These are phyloP conservation scores for Hypoxylon sp. DNA, from an alignment of 2,329 filamentous ascomycete species.

Conservation along the genomic window DNA sequence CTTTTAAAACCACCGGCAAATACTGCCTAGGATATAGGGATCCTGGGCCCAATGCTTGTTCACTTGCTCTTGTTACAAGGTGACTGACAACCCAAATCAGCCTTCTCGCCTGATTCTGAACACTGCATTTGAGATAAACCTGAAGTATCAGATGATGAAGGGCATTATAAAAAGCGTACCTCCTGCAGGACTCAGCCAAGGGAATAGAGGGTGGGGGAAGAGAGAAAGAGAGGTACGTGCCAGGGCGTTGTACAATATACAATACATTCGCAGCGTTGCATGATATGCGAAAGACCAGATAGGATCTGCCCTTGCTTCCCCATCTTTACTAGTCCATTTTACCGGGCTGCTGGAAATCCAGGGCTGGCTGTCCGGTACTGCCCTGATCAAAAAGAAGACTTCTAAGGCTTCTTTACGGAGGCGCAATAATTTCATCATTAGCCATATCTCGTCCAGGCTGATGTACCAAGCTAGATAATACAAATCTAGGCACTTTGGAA, in stretches of 20 bases:
- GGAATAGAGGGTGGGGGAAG: not conserved
- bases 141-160: not conserved
- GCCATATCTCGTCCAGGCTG: not conserved
- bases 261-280: slow-evolving; percentile 35
- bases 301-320: slow-evolving; percentile 35
- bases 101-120: no score
- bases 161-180: not conserved
- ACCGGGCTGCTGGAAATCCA: slow-evolving; percentile 40
- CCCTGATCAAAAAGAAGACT: slow-evolving; percentile 13
- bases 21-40: slow-evolving; percentile 1
- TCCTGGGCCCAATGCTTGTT: slow-evolving; percentile 2
- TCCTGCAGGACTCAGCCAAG: not conserved
- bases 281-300: slow-evolving; percentile 35
- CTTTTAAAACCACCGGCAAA: slow-evolving; percentile 25
- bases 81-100: no score
- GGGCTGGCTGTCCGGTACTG: slow-evolving; percentile 19
- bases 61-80: no score
- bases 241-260: slow-evolving; percentile 30
- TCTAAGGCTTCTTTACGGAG: not conserved
- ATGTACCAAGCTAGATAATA: not conserved
- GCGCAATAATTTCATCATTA: not conserved
- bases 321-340: slow-evolving; percentile 37
- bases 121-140: no score
- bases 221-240: slow-evolving; percentile 4
- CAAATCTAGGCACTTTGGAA: not conserved